These are phyloP conservation scores for Pestalotiopsis sp. DNA, from an alignment of 2,329 filamentous ascomycete genomes.

Conservation along the genomic window DNA sequence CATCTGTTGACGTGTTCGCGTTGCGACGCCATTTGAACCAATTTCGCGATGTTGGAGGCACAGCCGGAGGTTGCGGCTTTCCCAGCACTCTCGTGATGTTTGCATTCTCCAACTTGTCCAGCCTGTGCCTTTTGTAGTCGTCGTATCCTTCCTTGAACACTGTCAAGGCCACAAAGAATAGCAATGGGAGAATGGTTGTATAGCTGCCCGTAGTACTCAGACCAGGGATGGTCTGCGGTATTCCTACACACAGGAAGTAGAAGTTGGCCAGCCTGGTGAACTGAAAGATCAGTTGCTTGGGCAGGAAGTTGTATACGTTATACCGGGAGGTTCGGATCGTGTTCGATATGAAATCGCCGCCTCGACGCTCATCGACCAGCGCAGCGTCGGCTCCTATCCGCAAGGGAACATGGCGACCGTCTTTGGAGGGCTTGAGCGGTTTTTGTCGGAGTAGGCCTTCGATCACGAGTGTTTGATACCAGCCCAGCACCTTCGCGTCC, in stretches of 20 bases:
- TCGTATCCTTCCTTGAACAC: slow-evolving; percentile 88
- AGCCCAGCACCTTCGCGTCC: slow-evolving; percentile 22
- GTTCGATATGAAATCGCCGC: slow-evolving; percentile 54
- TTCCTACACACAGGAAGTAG: slow-evolving; percentile 81
- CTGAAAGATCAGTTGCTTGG: slow-evolving; percentile 82
- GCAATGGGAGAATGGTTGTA: slow-evolving; percentile 72
- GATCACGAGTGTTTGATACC: slow-evolving; percentile 43
- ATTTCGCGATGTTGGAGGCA: background rate
- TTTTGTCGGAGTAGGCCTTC: slow-evolving; percentile 64
- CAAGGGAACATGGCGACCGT: slow-evolving; percentile 61
- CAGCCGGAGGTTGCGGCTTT: slow-evolving; percentile 20
- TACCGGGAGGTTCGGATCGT: slow-evolving; percentile 83
- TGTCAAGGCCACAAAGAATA: slow-evolving; percentile 78
- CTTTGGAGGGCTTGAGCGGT: slow-evolving; percentile 70
- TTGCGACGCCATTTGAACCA: background rate
- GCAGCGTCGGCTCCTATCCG: slow-evolving; percentile 39
- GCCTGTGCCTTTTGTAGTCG: slow-evolving; percentile 76
- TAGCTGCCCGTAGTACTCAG: slow-evolving; percentile 76
- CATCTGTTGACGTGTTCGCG: background rate
- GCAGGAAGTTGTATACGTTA: slow-evolving; percentile 81
- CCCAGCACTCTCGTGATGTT: slow-evolving; percentile 49
- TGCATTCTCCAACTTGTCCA: slow-evolving; percentile 82
- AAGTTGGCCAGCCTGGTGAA: slow-evolving; percentile 88
- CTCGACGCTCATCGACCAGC: slow-evolving; percentile 53
- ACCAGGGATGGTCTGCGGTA: slow-evolving; percentile 80